Base-by-base conservation (phyloP, 2,329 filamentous ascomycete species). In the Aspergillus latus region DNA sequence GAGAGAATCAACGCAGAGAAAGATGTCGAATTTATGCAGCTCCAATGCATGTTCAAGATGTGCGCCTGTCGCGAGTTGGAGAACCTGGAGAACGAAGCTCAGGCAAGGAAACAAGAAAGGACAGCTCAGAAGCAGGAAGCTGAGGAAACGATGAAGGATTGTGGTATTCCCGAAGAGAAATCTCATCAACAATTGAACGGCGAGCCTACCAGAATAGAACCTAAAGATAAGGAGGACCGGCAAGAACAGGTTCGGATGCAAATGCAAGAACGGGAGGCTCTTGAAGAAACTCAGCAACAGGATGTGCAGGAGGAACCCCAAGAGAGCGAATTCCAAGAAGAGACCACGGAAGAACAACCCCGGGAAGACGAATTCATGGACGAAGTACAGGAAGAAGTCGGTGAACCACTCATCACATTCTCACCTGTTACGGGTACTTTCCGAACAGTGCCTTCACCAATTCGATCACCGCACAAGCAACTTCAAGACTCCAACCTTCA, bases 1-100 rank as follows among this genome's bases (percentile, higher is more conserved):
- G 70, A 79, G 53, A 76, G 82, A 58, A 68, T 73, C 53, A 76
- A 80, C 29, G 82, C 82, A 0, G 79, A 85, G 60, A 82, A 84
- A 30, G 78, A 84, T 72, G 74, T 86, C 2, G 68, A 79, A 32
- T 79, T 78, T 58, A 63, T 80, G 68, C 76, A 76, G 45, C 74
- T 80, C 64, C 76, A 80, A 60, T 81, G 78, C 54, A 76, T 79
- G 59, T 79, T 80, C 58, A 71, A 76, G 55, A 69, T 72, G 51
- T 81, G 78, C 64, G 74, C 76, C 6, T 81, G 78, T 62, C 72
- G 78, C 28, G 56, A 78, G 48, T 75, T 76, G 6, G 78, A 80
- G 59, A 66, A 67, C 16, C 63, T 72, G 26, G 76, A 75, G 5
- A 74, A 75, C 4, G 64, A 66, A 21, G 64, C 66, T 32, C 78